Evolutionary conservation across 2,329 filamentous ascomycete species (phyloP).

Genomic region (Pseudocercospora musae): DNA sequence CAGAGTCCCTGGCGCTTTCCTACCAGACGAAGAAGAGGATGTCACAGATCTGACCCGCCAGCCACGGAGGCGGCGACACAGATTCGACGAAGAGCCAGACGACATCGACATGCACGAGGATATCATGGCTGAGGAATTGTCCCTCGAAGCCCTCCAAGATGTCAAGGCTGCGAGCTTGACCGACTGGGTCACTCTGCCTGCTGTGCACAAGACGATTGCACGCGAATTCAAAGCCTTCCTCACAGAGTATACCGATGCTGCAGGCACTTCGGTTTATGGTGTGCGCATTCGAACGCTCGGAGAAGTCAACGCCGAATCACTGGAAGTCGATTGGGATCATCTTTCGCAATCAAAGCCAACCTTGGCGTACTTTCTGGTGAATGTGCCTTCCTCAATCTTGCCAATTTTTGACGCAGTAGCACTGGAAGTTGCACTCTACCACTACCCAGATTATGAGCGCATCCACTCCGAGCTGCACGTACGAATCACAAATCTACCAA

Average conservation of each 20-base stretch:
- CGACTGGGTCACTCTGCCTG: conserved; percentile 88
- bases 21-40: conserved; percentile 78
- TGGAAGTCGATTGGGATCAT: conserved; percentile 95
- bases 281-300: conserved; percentile 92
- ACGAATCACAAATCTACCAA: conserved; percentile 89
- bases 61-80: conserved; percentile 77
- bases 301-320: conserved; percentile 91
- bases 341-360: conserved; percentile 87
- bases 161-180: conserved; percentile 90
- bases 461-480: conserved; percentile 98
- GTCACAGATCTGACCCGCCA: conserved; percentile 82
- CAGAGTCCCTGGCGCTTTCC: conserved; percentile 66
- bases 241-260: conserved; percentile 89
- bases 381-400: conserved; percentile 90
- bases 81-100: conserved; percentile 91
- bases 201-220: conserved; percentile 89
- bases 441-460: conserved; percentile 95
- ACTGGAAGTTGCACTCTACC: conserved; percentile 91
- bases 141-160: conserved; percentile 84
- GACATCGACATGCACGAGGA: conserved; percentile 85
- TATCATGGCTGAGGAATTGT: conserved; percentile 93
- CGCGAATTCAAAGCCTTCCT: conserved; percentile 97
- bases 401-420: conserved; percentile 96
- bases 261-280: conserved; percentile 88
- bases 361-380: conserved; percentile 91